phyloP scores from a whole-genome alignment of 805 yeast genomes.

The Ogataea ramenticola region DNA sequence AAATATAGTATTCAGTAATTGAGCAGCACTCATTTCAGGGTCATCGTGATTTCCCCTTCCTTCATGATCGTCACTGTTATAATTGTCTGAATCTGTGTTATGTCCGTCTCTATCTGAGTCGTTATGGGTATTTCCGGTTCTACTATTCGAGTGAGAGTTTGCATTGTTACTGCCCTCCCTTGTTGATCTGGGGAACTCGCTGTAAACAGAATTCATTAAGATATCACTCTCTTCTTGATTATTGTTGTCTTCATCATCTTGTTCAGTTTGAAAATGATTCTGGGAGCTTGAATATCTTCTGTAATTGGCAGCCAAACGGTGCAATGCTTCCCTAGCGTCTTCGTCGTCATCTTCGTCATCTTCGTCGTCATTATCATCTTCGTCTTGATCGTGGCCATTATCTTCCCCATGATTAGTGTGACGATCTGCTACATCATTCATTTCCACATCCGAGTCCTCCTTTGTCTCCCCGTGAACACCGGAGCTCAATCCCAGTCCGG shows the following conservation, averaged over 20 bases:
- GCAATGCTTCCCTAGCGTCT: slow-evolving; percentile 25
- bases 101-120: slow-evolving; percentile 8
- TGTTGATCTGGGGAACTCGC: background rate
- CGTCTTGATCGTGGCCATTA: slow-evolving; percentile 6
- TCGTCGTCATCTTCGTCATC: slow-evolving; percentile 16
- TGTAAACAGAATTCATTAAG: background rate
- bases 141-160: too few species aligned
- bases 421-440: slow-evolving; percentile 10
- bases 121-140: too few species aligned
- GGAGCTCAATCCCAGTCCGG: background rate
- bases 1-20: slow-evolving; percentile 22
- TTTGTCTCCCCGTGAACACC: slow-evolving; percentile 1
- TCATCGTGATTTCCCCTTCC: slow-evolving; percentile 12
- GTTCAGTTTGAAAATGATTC: slow-evolving; percentile 5
- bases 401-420: too few species aligned
- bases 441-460: slow-evolving; percentile 22
- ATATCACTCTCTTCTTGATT: slow-evolving; percentile 1
- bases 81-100: background rate
- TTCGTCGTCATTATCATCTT: slow-evolving; percentile 2
- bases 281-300: slow-evolving; percentile 24
- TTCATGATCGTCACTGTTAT: slow-evolving; percentile 8
- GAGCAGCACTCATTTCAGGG: slow-evolving; percentile 11
- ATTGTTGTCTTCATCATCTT: slow-evolving; percentile 16
- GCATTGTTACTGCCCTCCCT: too few species aligned
- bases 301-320: slow-evolving; percentile 34